Evolutionary conservation across 306 rosid genomes (phyloP), one percentile per base, ranked within the genome.

Genomic region (Begonia peltatifolia): DNA sequence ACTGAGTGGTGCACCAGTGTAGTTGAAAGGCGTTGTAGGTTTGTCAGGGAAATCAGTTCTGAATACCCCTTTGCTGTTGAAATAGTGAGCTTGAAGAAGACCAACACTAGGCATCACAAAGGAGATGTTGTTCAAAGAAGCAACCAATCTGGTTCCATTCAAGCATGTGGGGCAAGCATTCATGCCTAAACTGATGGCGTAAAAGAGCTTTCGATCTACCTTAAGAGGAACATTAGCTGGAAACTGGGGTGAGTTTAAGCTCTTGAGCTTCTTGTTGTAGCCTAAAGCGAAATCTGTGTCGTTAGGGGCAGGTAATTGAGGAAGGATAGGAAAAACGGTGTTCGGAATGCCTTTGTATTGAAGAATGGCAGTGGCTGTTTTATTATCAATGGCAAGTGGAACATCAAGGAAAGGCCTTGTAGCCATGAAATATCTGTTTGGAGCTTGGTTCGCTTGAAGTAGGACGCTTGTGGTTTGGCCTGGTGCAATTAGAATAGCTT

Each of bases 331-430:
- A 14, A 63, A 10, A 38, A 63, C 52, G 2, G 61, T 46, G 59
- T 55, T 58, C 2, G 74, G 58, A 15, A 69, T 64, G 50, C 69
- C 64, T 58, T 69, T 63, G 63, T 69, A 69, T 54, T 63, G 74
- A 0, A 69, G 57, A 30, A 69, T 69, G 12, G 61, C 65, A 1
- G 74, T 54, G 48, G 55, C 69, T 4, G 74, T 63, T 35, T 63
- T 63, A 48, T 69, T 69, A 58, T 69, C 69, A 5, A 63, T 36
- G 2, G 69, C 53, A 16, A 69, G 1, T 25, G 65, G 74, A 4
- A 55, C 69, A 23, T 63, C 69, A 69, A 58, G 63, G 12, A 69
- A 69, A 36, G 74, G 58, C 30, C 69, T 61, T 9, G 69, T 59
- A 0, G 69, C 69, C 74, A 70, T 70, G 70, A 63, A 70, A 53